These are phyloP conservation scores for Camelina laxa DNA, from an alignment of 345 rosid genomes.

Conservation along the genomic window DNA sequence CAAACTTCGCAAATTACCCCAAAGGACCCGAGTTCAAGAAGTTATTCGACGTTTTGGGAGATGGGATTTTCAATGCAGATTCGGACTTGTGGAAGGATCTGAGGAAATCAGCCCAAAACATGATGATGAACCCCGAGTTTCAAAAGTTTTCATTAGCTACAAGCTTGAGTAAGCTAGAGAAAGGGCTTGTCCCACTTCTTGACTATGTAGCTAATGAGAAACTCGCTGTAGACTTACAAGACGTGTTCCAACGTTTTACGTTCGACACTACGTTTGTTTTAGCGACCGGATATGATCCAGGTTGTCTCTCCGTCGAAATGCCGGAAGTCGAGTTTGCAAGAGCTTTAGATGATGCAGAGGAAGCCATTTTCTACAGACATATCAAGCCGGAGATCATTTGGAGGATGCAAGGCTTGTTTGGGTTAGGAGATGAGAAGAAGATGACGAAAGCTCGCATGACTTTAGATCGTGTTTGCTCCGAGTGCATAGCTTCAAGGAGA, in stretches of 20 bases:
- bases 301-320: slow-evolving; percentile 46
- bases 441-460: slow-evolving; percentile 40
- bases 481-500: slow-evolving; percentile 45
- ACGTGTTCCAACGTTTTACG: slow-evolving; percentile 51
- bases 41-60: slow-evolving; percentile 47
- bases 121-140: slow-evolving; percentile 38
- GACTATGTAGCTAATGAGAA: slow-evolving; percentile 41
- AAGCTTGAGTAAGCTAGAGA: slow-evolving; percentile 31
- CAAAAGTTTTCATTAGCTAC: slow-evolving; percentile 40
- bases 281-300: slow-evolving; percentile 58
- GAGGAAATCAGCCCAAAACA: slow-evolving; percentile 42
- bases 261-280: slow-evolving; percentile 55
- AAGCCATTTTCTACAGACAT: slow-evolving; percentile 40
- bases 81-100: slow-evolving; percentile 46
- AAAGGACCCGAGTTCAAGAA: slow-evolving; percentile 49
- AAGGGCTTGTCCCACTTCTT: slow-evolving; percentile 46
- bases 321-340: slow-evolving; percentile 42
- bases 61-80: slow-evolving; percentile 52
- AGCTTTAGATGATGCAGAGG: slow-evolving; percentile 51
- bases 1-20: slow-evolving; percentile 44
- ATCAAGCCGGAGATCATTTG: slow-evolving; percentile 44
- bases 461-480: slow-evolving; percentile 32
- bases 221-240: slow-evolving; percentile 46
- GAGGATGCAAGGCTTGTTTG: slow-evolving; percentile 45
- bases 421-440: slow-evolving; percentile 51